Conservation (phyloP, 1,284 basidiomycete species). For the Cystobasidium sp. region DNA sequence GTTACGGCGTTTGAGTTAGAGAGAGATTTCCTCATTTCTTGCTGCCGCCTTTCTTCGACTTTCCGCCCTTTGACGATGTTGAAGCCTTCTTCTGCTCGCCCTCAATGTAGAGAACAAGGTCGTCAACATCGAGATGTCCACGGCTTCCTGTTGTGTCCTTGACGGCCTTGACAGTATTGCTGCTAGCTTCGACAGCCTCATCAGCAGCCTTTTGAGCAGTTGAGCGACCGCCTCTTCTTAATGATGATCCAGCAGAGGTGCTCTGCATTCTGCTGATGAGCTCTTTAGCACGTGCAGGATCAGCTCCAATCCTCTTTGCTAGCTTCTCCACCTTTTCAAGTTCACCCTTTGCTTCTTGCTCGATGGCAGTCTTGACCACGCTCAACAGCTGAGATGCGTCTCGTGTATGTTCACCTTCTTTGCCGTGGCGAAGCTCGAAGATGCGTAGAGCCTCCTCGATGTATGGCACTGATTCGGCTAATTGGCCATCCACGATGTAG, state of each 20-base stretch:
- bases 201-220: slow-evolving; percentile 1
- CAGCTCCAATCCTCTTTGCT: slow-evolving; percentile 39
- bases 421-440: slow-evolving; percentile 41
- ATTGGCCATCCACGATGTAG: slow-evolving; percentile 38
- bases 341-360: slow-evolving; percentile 37
- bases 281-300: slow-evolving; percentile 36
- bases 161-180: slow-evolving; percentile 1
- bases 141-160: slow-evolving; percentile 28
- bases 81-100: slow-evolving; percentile 20
- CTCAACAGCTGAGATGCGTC: slow-evolving; percentile 43
- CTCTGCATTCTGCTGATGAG: slow-evolving; percentile 29
- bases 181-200: slow-evolving; percentile 6
- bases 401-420: slow-evolving; percentile 42
- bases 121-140: slow-evolving; percentile 42
- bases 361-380: slow-evolving; percentile 31
- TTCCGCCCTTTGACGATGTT: slow-evolving; percentile 14
- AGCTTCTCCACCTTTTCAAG: slow-evolving; percentile 42
- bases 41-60: slow-evolving; percentile 15
- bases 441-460: slow-evolving; percentile 40
- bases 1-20: too few species aligned
- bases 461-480: slow-evolving; percentile 29
- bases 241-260: not conserved
- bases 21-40: slow-evolving; percentile 4
- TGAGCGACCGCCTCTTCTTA: slow-evolving; percentile 5
- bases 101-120: slow-evolving; percentile 43